These are phyloP conservation scores for Fusarium anthophilum DNA, from an alignment of 2,329 filamentous ascomycete species.

Conservation along the genomic window DNA sequence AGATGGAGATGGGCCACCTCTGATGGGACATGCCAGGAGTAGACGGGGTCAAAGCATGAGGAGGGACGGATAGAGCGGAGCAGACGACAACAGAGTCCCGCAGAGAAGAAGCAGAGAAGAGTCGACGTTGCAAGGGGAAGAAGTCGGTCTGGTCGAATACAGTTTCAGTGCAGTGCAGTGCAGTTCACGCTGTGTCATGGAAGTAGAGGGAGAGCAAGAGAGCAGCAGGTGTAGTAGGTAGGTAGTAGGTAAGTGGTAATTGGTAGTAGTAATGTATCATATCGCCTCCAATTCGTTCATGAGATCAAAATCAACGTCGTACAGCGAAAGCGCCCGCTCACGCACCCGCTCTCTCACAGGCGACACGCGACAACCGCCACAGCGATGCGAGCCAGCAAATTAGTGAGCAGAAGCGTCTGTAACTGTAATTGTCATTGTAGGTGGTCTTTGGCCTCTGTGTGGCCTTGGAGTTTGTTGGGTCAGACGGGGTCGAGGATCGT, in stretches of 20 bases:
- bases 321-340: conserved; percentile 24
- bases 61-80: conserved; percentile 16
- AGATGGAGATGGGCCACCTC: conserved; percentile 25
- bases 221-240: neutral
- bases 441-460: conserved; percentile 5
- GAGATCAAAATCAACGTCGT: conserved; percentile 37
- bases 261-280: conserved; percentile 16
- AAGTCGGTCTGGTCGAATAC: conserved; percentile 16
- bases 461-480: conserved; percentile 19
- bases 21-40: conserved; percentile 34
- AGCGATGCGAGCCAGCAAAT: conserved; percentile 15
- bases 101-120: neutral
- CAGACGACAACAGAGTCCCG: conserved; percentile 3
- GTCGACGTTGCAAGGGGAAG: conserved; percentile 27
- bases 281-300: conserved; percentile 12
- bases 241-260: neutral
- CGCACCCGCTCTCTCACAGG: neutral
- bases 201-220: neutral
- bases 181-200: conserved; percentile 13
- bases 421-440: neutral
- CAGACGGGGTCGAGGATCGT: conserved; percentile 7
- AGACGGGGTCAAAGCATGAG: conserved; percentile 9
- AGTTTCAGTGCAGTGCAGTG: neutral
- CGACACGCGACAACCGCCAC: conserved; percentile 37
- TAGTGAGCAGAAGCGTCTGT: conserved; percentile 11